These are phyloP conservation scores for Fusarium sp. DNA, from an alignment of 2,329 filamentous ascomycete species.

Conservation along the genomic window DNA sequence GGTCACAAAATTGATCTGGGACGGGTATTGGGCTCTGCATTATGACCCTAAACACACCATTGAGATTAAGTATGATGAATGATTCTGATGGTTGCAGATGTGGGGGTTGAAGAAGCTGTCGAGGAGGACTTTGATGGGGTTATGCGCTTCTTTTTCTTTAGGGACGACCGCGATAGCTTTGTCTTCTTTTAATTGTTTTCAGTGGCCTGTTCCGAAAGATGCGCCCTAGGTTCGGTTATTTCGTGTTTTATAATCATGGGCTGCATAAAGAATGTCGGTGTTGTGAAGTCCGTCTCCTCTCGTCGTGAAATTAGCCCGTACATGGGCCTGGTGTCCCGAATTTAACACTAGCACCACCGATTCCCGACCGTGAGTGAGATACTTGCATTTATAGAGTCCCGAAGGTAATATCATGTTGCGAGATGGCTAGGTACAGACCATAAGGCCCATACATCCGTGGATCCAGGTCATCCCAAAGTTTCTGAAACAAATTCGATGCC, in stretches of 20 bases:
- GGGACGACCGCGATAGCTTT: not conserved
- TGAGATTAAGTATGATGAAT: not conserved
- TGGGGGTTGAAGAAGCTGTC: not conserved
- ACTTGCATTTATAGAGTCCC: not conserved
- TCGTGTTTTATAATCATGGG: too few relatives aligned
- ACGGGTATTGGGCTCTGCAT: not conserved
- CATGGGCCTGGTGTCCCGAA: not conserved
- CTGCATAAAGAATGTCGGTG: too few relatives aligned
- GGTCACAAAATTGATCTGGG: not conserved
- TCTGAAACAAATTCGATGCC: not conserved
- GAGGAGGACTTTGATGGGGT: not conserved
- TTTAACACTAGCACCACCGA: not conserved
- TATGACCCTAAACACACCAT: not conserved
- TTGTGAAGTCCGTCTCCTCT: not conserved
- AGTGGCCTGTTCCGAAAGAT: too few relatives aligned
- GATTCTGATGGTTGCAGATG: not conserved
- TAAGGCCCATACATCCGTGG: not conserved
- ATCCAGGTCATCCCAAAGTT: not conserved
- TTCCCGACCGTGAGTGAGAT: not conserved
- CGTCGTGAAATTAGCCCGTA: not conserved
- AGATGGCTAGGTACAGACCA: not conserved
- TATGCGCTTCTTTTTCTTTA: not conserved
- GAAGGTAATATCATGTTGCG: not conserved
- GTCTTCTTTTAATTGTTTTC: too few relatives aligned
- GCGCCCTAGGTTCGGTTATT: not conserved